A percentile compares a stretch with the other conserved stretches of the same genome.
These are phyloP conservation scores for Xerocomus amazonicus DNA, from an alignment of 1,284 basidiomycete species.

Conservation along the genomic window DNA sequence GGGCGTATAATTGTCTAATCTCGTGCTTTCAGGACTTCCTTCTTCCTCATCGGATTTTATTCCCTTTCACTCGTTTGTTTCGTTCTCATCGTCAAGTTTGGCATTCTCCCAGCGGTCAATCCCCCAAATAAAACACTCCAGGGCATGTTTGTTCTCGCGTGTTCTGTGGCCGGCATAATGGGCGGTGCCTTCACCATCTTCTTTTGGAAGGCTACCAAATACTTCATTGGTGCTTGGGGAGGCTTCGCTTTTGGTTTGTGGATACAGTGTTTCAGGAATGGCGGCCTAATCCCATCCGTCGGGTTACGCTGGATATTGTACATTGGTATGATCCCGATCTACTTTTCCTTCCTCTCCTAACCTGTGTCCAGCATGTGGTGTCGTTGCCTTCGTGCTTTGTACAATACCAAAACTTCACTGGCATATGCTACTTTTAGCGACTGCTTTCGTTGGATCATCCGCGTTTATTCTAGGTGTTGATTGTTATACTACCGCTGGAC, in stretches of 20 bases:
- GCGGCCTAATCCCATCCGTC: constrained; percentile 75
- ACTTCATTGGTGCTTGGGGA: constrained; percentile 85
- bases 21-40: constrained; percentile 67
- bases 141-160: constrained; percentile 88
- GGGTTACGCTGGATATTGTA: constrained; percentile 87
- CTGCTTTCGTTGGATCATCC: constrained; percentile 88
- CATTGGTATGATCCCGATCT: constrained; percentile 51
- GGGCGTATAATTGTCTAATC: constrained; percentile 11
- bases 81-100: constrained; percentile 88
- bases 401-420: constrained; percentile 75
- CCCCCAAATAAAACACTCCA: constrained; percentile 75
- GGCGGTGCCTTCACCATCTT: constrained; percentile 86
- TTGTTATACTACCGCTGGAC: constrained; percentile 85
- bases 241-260: constrained; percentile 86
- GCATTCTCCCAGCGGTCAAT: constrained; percentile 76
- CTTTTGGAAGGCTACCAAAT: constrained; percentile 85
- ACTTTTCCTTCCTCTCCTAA: constrained; percentile 15
- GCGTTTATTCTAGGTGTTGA: constrained; percentile 91
- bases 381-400: constrained; percentile 58
- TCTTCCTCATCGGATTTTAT: constrained; percentile 91
- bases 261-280: constrained; percentile 80
- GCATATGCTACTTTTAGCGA: constrained; percentile 76
- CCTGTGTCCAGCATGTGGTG: constrained; percentile 44
- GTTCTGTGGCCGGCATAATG: constrained; percentile 73
- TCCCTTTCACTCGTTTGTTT: constrained; percentile 81